Evolutionary conservation across 495 filamentous ascomycete genomes (phyloP), one percentile per base, ranked within the genome.

Genomic region (Aspergillus nidulans): DNA sequence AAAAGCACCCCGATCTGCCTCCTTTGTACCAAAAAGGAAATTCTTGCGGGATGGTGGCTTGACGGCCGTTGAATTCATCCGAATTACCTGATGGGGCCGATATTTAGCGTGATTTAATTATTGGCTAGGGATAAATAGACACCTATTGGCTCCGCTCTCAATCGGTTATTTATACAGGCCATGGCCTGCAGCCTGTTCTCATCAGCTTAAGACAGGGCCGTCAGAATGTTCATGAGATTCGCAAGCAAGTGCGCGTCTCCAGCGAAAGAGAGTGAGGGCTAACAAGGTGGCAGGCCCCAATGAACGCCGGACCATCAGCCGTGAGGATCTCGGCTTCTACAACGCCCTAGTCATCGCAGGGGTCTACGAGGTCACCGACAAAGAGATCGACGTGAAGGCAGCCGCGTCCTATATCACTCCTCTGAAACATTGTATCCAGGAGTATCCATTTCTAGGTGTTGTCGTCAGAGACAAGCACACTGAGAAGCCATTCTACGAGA

Each of bases 231-330:
- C 18, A 3, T 49, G 9, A 34, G 45, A 49, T 34, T 3, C 28
- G 45, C 45, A 36, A 49, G 45, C 36, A 3, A 28, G 45, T 49
- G 7, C 2, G 5, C 15, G 1, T 1, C 16, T 9, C 9, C 24
- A 18, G 6, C 6, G 4, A 15, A 6, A 10, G 15, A 36, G 26
- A 3, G 1, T 18, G 3, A 36, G 1, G 6, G 24, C 4, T 34
- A 52, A 26, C 34, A 7, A 34, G 7, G 49, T 28, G 16, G 6
- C 25, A 66, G 63, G 61, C 32, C 63, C 63, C 41, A 66, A 66
- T 59, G 63, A 66, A 21, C 53, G 53, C 21, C 63, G 63, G 32
- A 63, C 63, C 9, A 66, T 66, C n/a, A 61, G 56, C 40, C 63
- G 63, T 20, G 63, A 66, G 51, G 55, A 61, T 20, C 24, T 63